Percentiles rank a stretch among this genome's conserved stretches.
Conservation (phyloP, 129 eudicot species). For the Flaveria ramosissima region DNA sequence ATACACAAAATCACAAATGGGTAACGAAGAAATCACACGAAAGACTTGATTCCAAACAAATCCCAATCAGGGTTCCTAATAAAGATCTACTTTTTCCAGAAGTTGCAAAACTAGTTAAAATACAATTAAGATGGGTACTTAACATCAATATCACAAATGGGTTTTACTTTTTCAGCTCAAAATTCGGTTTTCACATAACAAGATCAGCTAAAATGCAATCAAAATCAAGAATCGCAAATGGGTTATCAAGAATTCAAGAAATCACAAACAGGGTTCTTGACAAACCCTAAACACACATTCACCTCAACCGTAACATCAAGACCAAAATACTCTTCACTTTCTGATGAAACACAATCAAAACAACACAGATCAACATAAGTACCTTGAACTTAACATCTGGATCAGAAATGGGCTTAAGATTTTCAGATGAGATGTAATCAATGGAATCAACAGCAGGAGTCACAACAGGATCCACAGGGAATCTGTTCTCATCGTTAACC, state of each 20-base stretch:
- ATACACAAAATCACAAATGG: slow-evolving; percentile 21
- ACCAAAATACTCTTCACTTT: not conserved
- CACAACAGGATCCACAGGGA: slow-evolving; percentile 46
- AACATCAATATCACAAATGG: not conserved
- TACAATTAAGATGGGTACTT: not conserved
- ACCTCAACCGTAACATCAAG: not conserved
- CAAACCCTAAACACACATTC: not conserved
- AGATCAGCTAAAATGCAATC: not conserved
- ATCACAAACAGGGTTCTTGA: not conserved
- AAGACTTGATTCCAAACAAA: not conserved
- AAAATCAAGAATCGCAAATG: slow-evolving; percentile 19
- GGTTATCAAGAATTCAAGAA: not conserved
- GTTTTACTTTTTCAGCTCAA: not conserved
- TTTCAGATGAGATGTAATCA: slow-evolving; percentile 73
- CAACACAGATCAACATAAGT: not conserved
- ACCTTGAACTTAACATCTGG: slow-evolving; percentile 61
- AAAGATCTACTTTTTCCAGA: too few relatives aligned
- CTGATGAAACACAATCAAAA: not conserved
- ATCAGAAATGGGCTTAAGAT: slow-evolving; percentile 58
- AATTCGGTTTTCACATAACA: not conserved
- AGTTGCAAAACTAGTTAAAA: too few relatives aligned
- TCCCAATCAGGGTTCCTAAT: not conserved
- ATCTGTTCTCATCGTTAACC: slow-evolving; percentile 59
- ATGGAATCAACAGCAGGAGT: slow-evolving; percentile 45
- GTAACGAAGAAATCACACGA: slow-evolving; percentile 2